Conservation (phyloP, 78 protist genomes). For the Planoprotostelium fungivorum region DNA sequence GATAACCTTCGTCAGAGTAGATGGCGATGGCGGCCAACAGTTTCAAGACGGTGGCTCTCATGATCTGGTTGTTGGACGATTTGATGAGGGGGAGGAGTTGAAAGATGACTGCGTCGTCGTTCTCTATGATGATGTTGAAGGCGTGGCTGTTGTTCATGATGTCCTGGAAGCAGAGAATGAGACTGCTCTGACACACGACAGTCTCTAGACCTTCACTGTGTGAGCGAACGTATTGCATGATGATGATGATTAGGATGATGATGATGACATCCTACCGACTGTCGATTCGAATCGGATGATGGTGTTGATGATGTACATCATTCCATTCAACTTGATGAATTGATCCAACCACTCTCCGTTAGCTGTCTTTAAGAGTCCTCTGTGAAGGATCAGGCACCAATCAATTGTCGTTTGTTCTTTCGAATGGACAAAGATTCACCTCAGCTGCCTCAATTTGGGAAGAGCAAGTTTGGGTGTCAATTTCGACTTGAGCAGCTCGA, state of each 20-base stretch:
- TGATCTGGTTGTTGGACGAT: not conserved
- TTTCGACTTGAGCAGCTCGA: not conserved
- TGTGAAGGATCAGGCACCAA: not conserved
- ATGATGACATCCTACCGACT: not conserved
- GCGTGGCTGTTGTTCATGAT: not conserved
- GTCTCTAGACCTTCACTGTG: not conserved
- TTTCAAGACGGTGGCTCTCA: not conserved
- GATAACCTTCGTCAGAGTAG: not conserved
- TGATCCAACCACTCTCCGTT: not conserved
- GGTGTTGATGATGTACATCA: conserved; percentile 1
- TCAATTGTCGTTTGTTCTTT: too few species aligned
- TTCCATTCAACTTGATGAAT: not conserved
- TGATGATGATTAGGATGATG: not conserved
- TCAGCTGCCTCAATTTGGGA: not conserved
- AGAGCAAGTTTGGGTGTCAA: not conserved
- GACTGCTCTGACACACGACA: not conserved
- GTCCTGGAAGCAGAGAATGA: not conserved
- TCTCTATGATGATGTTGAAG: not conserved
- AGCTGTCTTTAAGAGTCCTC: not conserved
- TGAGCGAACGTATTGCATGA: too few species aligned
- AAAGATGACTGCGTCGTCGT: not conserved
- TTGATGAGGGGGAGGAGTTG: not conserved
- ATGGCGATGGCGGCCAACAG: not conserved
- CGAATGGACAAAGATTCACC: not conserved
- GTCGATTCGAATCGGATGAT: not conserved